Percentiles rank a stretch among this genome's conserved stretches.
Conservation (phyloP, 768 basidiomycete species). For the Amylocystis lapponica region DNA sequence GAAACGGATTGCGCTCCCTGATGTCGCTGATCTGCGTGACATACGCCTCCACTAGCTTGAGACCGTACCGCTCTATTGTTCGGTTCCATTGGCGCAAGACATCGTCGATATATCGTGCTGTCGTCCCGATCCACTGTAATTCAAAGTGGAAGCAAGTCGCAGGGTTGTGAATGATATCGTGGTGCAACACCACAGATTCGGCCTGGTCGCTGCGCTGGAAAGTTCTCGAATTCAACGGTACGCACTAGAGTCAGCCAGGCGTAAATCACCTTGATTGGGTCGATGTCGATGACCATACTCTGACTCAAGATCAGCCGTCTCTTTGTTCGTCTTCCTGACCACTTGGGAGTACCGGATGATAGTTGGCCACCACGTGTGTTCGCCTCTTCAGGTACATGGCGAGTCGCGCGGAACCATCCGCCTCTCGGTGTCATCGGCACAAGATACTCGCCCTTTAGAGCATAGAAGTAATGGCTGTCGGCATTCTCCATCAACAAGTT, state of each 20-base stretch:
- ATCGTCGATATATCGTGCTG: constrained; percentile 88
- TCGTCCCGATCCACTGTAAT: constrained; percentile 94
- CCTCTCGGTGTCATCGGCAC: constrained; percentile 60
- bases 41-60: constrained; percentile 90
- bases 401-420: constrained; percentile 59
- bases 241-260: neutral
- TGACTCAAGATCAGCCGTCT: constrained; percentile 76
- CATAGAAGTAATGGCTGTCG: constrained; percentile 93
- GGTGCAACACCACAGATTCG: constrained; percentile 82
- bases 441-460: constrained; percentile 70
- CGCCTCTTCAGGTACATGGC: constrained; percentile 42
- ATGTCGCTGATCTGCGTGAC: constrained; percentile 90
- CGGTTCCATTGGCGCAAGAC: constrained; percentile 76
- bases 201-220: constrained; percentile 78
- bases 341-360: too few species aligned
- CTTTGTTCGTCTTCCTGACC: constrained; percentile 41
- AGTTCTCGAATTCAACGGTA: neutral
- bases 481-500: constrained; percentile 1
- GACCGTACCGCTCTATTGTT: constrained; percentile 80
- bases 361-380: constrained; percentile 17
- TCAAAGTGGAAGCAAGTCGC: constrained; percentile 96
- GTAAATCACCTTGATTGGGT: constrained; percentile 56
- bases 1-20: constrained; percentile 80
- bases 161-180: constrained; percentile 94
- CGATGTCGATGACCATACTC: constrained; percentile 87